Evolutionary conservation across 1,139 yeast species (phyloP), one percentile per base, ranked within the genome.

Genomic region (Diutina siamensis): DNA sequence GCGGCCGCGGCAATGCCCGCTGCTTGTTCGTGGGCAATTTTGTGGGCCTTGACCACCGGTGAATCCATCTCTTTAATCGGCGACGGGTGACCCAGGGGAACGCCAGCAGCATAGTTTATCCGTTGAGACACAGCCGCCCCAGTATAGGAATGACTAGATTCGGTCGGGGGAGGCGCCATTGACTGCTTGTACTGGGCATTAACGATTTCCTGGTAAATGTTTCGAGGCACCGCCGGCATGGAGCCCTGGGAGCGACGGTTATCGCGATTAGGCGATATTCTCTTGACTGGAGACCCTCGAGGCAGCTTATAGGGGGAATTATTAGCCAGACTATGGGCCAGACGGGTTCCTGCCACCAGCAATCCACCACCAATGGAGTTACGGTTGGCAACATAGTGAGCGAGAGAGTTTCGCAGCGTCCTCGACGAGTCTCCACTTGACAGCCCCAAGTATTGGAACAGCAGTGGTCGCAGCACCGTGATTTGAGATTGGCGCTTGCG

Each of bases 161-260:
- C 28, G 5, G 12, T 18, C 10, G 42, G 19, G n/a, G 15, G 13
- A 10, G 21, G 32, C 7, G 20, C 32, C 10, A 25, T 12, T n/a
- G 32, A 7, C 21, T 17, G 36, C 9, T 52, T 55, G 45, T 59
- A 60, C 52, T 67, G 72, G 28, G 73, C 72, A 18, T 62, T 59
- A 36, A 71, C 65, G 47, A 72, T 68, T 50, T 72, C 76, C 52
- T 71, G 65, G 53, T 71, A 72, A 44, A 71, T 66, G 48, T 71
- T 71, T 52, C 74, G 61, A 7, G 76, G 76, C 34, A 68, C 59
- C 3, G 69, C 68, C 17, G 69, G 67, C 7, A 54, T 60, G 20
- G 56, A 53, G 15, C 61, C 52, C 9, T 52, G 54, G 19, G 52
- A 49, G 4, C 34, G 5, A 40, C 48, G 49, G 19, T 49, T 44